Base-by-base conservation (phyloP, 1,284 basidiomycete species). In the Pseudozyma thailandica region DNA sequence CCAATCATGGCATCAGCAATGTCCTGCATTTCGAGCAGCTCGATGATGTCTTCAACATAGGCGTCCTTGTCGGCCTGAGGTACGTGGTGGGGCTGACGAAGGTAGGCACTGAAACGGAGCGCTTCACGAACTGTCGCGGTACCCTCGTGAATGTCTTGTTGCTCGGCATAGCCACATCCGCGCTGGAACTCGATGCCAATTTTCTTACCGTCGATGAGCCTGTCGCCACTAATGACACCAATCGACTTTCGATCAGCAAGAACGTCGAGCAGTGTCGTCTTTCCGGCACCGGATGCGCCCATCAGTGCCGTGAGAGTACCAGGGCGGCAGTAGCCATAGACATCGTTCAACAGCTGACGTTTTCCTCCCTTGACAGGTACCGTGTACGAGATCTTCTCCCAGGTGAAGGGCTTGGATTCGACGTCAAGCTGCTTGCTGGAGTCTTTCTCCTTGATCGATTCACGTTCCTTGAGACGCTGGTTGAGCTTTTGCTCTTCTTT, bases 281-380 rank as follows among this genome's bases (percentile, higher is more conserved):
- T 79, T 7, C 77, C 77, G 2, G 78, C 78, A 39, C 78, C 78
- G n/a, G 72, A 75, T 45, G 71, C 72, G 28, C 78, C 78, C 78
- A 80, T 80, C 6, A 80, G 50, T 1, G 77, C 77, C 7, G 74
- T 77, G 63, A 79, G 71, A 46, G 72, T 73, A 9, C 77, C 77
- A 1, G 77, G 77, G 6, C 61, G 52, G 15, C 77, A 73, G 43
- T 55, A 79, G n/a, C 77, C 78, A 6, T 56, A 66, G 2, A 89
- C 92, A 6, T 78, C 48, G 43, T 73, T 58, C 18, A 80, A 59
- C 21, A 80, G 70, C 6, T 70, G 64, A 9, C 78, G 75, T 6
- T 55, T 50, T 9, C 65, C 49, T 35, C 74, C 77, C 48, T 79
- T 75, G 56, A 80, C 62, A 20, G 53, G 23, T 12, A 80, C 69